Conservation (phyloP, 768 basidiomycete species). For the Boletales sp. region DNA sequence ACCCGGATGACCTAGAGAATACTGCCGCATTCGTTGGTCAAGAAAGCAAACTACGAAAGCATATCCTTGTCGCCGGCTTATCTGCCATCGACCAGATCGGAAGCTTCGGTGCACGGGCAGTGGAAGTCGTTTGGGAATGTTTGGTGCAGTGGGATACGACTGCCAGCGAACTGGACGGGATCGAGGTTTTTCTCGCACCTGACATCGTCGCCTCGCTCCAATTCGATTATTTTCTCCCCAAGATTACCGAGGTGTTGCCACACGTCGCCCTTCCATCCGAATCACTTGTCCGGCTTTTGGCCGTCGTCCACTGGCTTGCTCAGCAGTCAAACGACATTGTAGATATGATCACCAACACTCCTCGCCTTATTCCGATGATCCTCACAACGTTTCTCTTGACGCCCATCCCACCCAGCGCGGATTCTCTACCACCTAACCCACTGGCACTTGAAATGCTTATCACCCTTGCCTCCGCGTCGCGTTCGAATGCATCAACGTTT, state of each 20-base stretch:
- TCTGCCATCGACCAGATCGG: slow-evolving; percentile 65
- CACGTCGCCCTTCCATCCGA: slow-evolving; percentile 44
- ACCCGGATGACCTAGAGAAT: background rate
- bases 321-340: slow-evolving; percentile 55
- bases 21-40: slow-evolving; percentile 24
- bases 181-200: slow-evolving; percentile 38
- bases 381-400: slow-evolving; percentile 57
- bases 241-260: slow-evolving; percentile 38
- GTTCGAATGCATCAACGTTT: slow-evolving; percentile 59
- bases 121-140: slow-evolving; percentile 73
- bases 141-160: slow-evolving; percentile 59
- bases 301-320: slow-evolving; percentile 57
- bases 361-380: slow-evolving; percentile 49
- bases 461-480: slow-evolving; percentile 59
- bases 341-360: slow-evolving; percentile 45
- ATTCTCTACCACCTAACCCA: slow-evolving; percentile 35
- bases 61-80: slow-evolving; percentile 62
- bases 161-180: slow-evolving; percentile 31
- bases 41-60: slow-evolving; percentile 47
- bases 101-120: slow-evolving; percentile 60
- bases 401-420: slow-evolving; percentile 40
- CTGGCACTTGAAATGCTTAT: slow-evolving; percentile 55
- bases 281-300: slow-evolving; percentile 54
- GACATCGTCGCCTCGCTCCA: slow-evolving; percentile 17
- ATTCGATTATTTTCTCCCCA: slow-evolving; percentile 48